Base-by-base conservation (phyloP, 2,329 filamentous ascomycete species). In the Coniochaeta sp. region DNA sequence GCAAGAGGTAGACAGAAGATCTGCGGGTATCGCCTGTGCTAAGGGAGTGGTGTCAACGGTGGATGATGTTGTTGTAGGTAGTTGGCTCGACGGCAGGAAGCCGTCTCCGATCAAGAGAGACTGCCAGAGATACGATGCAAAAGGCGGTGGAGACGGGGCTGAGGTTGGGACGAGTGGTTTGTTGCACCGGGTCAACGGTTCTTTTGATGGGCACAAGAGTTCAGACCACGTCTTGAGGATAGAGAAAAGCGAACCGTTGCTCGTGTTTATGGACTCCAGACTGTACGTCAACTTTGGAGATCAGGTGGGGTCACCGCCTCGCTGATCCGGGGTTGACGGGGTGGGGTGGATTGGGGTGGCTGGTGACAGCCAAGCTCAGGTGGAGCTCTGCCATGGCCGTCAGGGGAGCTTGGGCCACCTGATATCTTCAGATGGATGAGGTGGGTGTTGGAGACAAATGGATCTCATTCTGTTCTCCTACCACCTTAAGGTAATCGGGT, bases 341-440 rank as follows among this genome's bases (percentile, higher is more conserved):
- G n/a, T n/a, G n/a, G n/a, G n/a, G n/a, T n/a, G n/a, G n/a, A n/a
- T n/a, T 35, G 28, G 48, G 33, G 40, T 47, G 50, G 46, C 14
- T 31, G 49, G 26, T 30, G 26, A n/a, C n/a, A n/a, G n/a, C n/a
- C n/a, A 8, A 48, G 45, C 45, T 48, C 26, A 48, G 14, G 26
- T 22, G 26, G 26, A 30, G 45, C 14, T 18, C 12, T 8, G 30
- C 30, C 9, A 9, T 9, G n/a, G 9, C 30, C 30, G n/a, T n/a
- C 9, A 32, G 18, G 49, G 52, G 48, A 59, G 57, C 57, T 57
- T 53, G 57, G 52, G 52, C 57, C 56, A 55, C 30, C 38, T 16
- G 55, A 56, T 54, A 48, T 46, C n/a, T n/a, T n/a, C 18, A 42
- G 38, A 42, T 6, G 18, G n/a, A 32, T 32, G 30, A 32, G 9